Conservation (phyloP, 768 basidiomycete genomes). For the Podaxis rugospora region DNA sequence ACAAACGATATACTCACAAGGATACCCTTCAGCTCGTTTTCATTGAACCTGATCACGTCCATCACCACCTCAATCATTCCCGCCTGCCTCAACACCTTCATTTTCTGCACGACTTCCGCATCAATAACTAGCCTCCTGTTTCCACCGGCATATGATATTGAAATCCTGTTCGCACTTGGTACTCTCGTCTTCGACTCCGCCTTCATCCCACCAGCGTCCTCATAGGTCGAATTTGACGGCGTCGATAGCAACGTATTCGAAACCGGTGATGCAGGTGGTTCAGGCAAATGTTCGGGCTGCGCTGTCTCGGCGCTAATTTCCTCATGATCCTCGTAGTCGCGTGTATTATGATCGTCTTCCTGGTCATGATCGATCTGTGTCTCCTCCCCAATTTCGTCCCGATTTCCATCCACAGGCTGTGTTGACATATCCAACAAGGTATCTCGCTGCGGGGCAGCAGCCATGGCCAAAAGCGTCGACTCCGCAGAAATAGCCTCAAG, state of each 20-base stretch:
- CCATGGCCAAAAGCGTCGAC: slow-evolving; percentile 44
- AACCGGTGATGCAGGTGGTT: slow-evolving; percentile 54
- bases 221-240: slow-evolving; percentile 40
- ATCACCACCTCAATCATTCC: slow-evolving; percentile 84
- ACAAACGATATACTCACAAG: slow-evolving; percentile 44
- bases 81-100: slow-evolving; percentile 77
- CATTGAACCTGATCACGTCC: slow-evolving; percentile 50
- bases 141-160: slow-evolving; percentile 92
- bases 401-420: neutral
- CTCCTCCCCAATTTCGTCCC: slow-evolving; percentile 1
- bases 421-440: neutral
- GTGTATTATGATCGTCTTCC: neutral
- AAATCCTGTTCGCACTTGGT: slow-evolving; percentile 82
- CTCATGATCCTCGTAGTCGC: slow-evolving; percentile 5
- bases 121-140: slow-evolving; percentile 84
- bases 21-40: slow-evolving; percentile 65
- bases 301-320: slow-evolving; percentile 16
- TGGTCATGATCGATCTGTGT: slow-evolving; percentile 16
- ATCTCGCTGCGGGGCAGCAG: slow-evolving; percentile 28
- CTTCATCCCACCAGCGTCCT: slow-evolving; percentile 38
- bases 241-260: slow-evolving; percentile 44
- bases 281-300: slow-evolving; percentile 46
- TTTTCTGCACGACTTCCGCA: slow-evolving; percentile 76
- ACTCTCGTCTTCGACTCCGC: slow-evolving; percentile 33
- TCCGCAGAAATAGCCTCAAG: slow-evolving; percentile 44